Evolutionary conservation across 2,329 filamentous ascomycete genomes (phyloP).

Genomic region (Plectosphaerella plurivora): DNA sequence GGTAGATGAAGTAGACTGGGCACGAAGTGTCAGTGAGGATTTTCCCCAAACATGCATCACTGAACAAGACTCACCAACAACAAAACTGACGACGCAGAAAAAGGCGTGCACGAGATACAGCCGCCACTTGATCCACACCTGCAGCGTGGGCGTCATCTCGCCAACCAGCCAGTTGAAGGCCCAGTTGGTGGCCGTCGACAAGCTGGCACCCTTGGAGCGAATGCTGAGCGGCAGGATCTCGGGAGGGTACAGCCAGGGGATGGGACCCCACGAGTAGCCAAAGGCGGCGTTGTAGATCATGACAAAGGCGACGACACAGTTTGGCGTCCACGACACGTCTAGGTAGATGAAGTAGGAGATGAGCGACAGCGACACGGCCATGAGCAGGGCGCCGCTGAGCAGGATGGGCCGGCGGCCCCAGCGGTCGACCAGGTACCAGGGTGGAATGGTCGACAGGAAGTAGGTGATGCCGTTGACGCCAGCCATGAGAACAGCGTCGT

Average conservation of each 20-base stretch:
- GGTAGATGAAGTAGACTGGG: constrained; percentile 93
- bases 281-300: constrained; percentile 99
- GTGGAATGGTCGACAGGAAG: constrained; percentile 84
- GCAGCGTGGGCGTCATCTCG: constrained; percentile 88
- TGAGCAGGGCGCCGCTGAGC: constrained; percentile 81
- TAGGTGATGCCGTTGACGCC: constrained; percentile 92
- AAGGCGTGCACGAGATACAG: constrained; percentile 94
- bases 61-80: constrained; percentile 69
- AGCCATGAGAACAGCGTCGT: constrained; percentile 91
- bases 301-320: constrained; percentile 85
- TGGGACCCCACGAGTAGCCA: constrained; percentile 91
- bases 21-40: constrained; percentile 12
- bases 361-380: constrained; percentile 80
- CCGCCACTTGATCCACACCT: constrained; percentile 89
- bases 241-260: constrained; percentile 97
- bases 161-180: constrained; percentile 97
- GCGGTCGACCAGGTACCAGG: constrained; percentile 93
- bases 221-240: constrained; percentile 97
- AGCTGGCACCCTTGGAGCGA: constrained; percentile 90
- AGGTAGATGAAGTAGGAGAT: constrained; percentile 97
- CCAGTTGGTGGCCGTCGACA: constrained; percentile 97
- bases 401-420: constrained; percentile 89
- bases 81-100: constrained; percentile 92
- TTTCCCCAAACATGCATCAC: background rate
- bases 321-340: constrained; percentile 72